Percentiles rank a stretch among this genome's conserved stretches.
Evolutionary conservation across 176 grass and related monocot species (phyloP).

Genomic region (Oryza officinalis): DNA sequence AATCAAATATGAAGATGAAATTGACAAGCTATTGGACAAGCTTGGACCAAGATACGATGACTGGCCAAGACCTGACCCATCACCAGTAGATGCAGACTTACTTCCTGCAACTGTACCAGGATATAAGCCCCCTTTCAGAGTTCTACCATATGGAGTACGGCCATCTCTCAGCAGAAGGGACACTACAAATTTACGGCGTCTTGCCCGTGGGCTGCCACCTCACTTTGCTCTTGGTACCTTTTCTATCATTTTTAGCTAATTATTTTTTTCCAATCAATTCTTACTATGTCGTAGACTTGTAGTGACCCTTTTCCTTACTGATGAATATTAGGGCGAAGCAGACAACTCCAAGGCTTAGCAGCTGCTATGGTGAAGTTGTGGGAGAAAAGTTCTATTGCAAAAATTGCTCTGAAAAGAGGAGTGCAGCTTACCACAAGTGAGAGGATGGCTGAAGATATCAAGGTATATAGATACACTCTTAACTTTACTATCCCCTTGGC

Average conservation of each 20-base stretch:
- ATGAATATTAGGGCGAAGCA: slow-evolving; percentile 72
- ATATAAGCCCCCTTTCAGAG: slow-evolving; percentile 82
- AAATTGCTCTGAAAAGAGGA: slow-evolving; percentile 90
- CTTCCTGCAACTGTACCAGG: slow-evolving; percentile 63
- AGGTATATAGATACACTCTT: slow-evolving; percentile 50
- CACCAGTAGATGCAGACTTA: slow-evolving; percentile 91
- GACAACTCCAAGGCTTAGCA: slow-evolving; percentile 91
- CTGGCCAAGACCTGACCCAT: slow-evolving; percentile 75
- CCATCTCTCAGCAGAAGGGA: slow-evolving; percentile 65
- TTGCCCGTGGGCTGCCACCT: slow-evolving; percentile 80
- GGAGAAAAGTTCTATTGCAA: slow-evolving; percentile 92
- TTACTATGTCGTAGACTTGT: neutral
- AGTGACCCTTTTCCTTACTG: slow-evolving; percentile 1
- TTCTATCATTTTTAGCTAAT: slow-evolving; percentile 29
- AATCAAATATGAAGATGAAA: slow-evolving; percentile 86
- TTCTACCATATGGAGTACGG: slow-evolving; percentile 79
- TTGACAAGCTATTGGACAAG: slow-evolving; percentile 79
- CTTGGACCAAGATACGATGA: slow-evolving; percentile 83
- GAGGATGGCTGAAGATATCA: slow-evolving; percentile 97
- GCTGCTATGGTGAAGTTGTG: slow-evolving; percentile 81
- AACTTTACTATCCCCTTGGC: neutral
- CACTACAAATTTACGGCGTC: slow-evolving; percentile 68
- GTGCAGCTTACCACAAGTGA: slow-evolving; percentile 91
- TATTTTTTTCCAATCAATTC: slow-evolving; percentile 18
- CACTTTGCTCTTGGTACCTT: slow-evolving; percentile 88